Percentiles rank a stretch among this genome's conserved stretches.
Conservation (phyloP, 2,329 filamentous ascomycete genomes). For the Ascochyta fabae region DNA sequence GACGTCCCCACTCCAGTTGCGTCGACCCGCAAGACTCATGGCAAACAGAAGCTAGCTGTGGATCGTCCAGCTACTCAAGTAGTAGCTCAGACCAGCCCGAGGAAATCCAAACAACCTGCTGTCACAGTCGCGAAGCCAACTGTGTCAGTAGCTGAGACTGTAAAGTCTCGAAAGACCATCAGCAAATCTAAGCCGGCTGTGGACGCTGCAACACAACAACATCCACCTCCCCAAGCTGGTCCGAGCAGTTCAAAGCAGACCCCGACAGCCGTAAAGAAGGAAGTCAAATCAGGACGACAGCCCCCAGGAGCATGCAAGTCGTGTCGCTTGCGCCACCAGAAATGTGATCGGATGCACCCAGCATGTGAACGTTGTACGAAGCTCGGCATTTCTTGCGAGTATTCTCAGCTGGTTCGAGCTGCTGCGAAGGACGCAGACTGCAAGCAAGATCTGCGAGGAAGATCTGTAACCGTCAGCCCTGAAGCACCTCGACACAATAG, state of each 20-base stretch:
- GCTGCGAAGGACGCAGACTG: not conserved
- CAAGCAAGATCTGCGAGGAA: not conserved
- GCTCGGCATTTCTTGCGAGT: slow-evolving; percentile 32
- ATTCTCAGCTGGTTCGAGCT: not conserved
- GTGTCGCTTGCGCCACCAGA: slow-evolving; percentile 50
- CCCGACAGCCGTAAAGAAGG: slow-evolving; percentile 2
- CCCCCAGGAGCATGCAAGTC: slow-evolving; percentile 11
- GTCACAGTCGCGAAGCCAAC: not conserved
- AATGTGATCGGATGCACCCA: slow-evolving; percentile 71
- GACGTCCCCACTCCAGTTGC: not conserved
- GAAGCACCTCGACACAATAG: not conserved
- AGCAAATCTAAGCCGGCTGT: not conserved
- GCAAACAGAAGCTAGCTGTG: slow-evolving; percentile 3
- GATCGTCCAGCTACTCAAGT: not conserved
- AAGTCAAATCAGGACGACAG: slow-evolving; percentile 2
- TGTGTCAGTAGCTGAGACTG: not conserved
- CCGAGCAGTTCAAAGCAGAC: not conserved
- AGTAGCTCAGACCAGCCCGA: not conserved
- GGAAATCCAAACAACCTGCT: not conserved
- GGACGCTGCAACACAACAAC: not conserved
- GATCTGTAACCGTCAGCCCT: slow-evolving; percentile 5
- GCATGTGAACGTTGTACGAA: slow-evolving; percentile 73
- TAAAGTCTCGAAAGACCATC: not conserved
- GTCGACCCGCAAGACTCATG: not conserved
- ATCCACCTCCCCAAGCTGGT: not conserved